phyloP scores from a whole-genome alignment of 352 stramenopile genomes.

The Pythium chondricola region DNA sequence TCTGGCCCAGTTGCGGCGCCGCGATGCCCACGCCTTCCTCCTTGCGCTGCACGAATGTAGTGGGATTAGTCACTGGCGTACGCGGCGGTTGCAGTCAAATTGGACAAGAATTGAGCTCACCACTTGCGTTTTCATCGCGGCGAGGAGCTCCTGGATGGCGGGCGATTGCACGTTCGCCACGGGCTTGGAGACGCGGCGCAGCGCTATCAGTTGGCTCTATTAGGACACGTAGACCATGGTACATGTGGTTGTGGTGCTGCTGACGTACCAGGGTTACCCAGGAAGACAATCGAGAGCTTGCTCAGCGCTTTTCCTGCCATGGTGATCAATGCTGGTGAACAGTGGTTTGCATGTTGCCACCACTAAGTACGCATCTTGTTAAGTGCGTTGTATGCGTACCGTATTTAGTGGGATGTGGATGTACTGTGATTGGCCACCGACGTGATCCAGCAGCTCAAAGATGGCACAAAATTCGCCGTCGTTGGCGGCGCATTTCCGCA shows the following conservation, averaged over 20 bases:
- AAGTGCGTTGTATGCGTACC: slow-evolving; percentile 7
- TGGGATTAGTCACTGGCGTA: neutral
- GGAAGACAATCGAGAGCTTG: slow-evolving; percentile 57
- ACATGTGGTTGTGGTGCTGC: neutral
- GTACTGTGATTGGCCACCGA: neutral
- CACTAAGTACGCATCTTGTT: slow-evolving; percentile 15
- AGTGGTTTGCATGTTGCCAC: neutral
- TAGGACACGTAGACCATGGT: too few relatives aligned
- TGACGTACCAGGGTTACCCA: slow-evolving; percentile 57
- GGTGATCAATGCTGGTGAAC: neutral
- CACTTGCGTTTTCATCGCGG: slow-evolving; percentile 64
- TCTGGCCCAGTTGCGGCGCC: slow-evolving; percentile 67
- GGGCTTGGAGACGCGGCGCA: slow-evolving; percentile 62
- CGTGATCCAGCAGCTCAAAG: neutral
- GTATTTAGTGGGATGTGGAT: slow-evolving; percentile 1
- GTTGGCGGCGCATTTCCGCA: slow-evolving; percentile 44
- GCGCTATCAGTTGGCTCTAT: too few relatives aligned
- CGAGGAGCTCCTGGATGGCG: slow-evolving; percentile 40
- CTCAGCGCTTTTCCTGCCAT: too few relatives aligned
- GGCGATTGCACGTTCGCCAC: slow-evolving; percentile 50
- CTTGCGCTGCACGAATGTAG: slow-evolving; percentile 27
- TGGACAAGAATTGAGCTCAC: slow-evolving; percentile 12
- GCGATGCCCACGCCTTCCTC: slow-evolving; percentile 72
- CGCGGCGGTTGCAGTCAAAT: neutral
- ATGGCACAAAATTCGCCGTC: slow-evolving; percentile 10